Evolutionary conservation across 2,329 filamentous ascomycete species (phyloP), one percentile per base, ranked within the genome.

Genomic region (Parasarocladium wereldwijsianum): DNA sequence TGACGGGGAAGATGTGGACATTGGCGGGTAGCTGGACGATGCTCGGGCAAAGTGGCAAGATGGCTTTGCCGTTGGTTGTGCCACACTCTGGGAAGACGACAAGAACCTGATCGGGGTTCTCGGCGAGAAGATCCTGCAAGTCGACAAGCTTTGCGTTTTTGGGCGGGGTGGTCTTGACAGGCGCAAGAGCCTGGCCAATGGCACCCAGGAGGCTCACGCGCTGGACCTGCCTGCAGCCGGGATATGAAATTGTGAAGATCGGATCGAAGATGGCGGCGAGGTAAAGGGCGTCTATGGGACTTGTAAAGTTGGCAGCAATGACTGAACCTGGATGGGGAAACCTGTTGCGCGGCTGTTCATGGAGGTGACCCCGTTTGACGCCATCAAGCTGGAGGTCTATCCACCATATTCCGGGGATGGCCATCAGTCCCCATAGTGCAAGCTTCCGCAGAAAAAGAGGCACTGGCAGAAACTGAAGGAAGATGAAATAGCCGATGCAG

Each of bases 311-410:
- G 30, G 82, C 79, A 28, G 84, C 86, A 43, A 98, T 90, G 42
- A 98, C 65, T 33, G 77, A 80, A 26, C 80, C 74, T 4, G 77
- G 71, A 33, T 78, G 71, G 2, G 90, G 90, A 12, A 96, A 71
- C 23, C 83, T 73, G 35, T 75, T 64, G 33, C 66, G 60, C 22
- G 79, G 75, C 43, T 85, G 76, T 45, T 78, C 76, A 26, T 79
- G 76, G 18, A 93, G 63, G 16, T 79, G 86, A 58, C 90, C 90
- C 57, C 85, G 82, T 56, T 83, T 86, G 32, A 98, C 90, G 34
- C 87, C 87, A 51, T 98, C 90, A 40, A 98, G 83, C 53, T 94
- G 87, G n/a, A 98, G 62, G 54, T 98, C 90, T 33, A 94, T 77
- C 87, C 87, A 96, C 85, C 86, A 96, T 34, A 98, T 82, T 17